phyloP scores from a whole-genome alignment of 2,329 filamentous ascomycete species.

The Emmonsia crescens region DNA sequence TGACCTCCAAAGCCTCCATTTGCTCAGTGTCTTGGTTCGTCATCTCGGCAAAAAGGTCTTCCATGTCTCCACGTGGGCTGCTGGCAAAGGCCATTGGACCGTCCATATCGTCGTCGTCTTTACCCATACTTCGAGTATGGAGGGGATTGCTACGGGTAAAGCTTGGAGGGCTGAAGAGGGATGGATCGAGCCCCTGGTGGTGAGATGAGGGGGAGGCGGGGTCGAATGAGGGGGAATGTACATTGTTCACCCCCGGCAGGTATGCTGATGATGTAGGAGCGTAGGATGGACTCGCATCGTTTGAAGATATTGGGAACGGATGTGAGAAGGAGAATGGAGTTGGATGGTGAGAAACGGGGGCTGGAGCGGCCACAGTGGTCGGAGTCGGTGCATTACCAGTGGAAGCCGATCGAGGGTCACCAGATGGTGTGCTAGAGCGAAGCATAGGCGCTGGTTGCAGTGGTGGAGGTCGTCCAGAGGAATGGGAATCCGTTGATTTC shows the following conservation, averaged over 20 bases:
- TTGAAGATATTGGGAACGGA: constrained; percentile 28
- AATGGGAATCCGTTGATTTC: constrained; percentile 49
- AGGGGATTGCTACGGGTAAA: constrained; percentile 25
- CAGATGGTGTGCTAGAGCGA: constrained; percentile 18
- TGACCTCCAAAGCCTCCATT: constrained; percentile 29
- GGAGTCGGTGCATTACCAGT: constrained; percentile 25
- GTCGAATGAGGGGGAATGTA: constrained; percentile 29
- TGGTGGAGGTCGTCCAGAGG: constrained; percentile 17
- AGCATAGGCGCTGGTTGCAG: constrained; percentile 23
- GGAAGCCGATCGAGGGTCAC: constrained; percentile 21
- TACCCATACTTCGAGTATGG: constrained; percentile 13
- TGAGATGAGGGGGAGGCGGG: constrained; percentile 29
- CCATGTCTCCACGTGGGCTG: constrained; percentile 30
- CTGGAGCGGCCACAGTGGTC: constrained; percentile 15
- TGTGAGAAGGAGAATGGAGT: constrained; percentile 29
- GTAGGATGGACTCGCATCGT: constrained; percentile 29
- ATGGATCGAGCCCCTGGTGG: constrained; percentile 25
- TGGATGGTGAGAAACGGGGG: constrained; percentile 19
- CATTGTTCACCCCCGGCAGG: constrained; percentile 23
- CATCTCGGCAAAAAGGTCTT: constrained; percentile 38
- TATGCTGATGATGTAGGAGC: constrained; percentile 27
- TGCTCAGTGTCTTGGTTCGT: constrained; percentile 34
- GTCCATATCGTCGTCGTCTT: constrained; percentile 25
- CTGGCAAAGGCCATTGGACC: constrained; percentile 27
- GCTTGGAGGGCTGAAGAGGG: constrained; percentile 33